phyloP scores from a whole-genome alignment of 495 filamentous ascomycete species.

The Friedmanniomyces simplex region DNA sequence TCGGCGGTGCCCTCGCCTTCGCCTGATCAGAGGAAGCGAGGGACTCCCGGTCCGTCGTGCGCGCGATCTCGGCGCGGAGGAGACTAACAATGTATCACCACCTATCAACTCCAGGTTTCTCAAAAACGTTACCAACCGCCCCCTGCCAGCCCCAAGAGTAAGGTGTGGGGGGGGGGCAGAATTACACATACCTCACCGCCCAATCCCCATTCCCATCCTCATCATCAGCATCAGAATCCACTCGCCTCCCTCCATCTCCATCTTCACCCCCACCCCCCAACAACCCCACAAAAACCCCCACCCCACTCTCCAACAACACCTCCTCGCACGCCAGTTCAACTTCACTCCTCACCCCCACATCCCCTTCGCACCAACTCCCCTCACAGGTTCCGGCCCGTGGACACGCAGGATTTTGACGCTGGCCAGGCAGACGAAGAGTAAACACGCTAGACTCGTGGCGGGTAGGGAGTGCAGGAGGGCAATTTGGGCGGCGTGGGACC shows the following conservation, averaged over 20 bases:
- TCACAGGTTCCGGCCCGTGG: constrained; percentile 3
- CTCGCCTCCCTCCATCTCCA: neutral
- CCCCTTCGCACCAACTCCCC: neutral
- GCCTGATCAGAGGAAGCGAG: neutral
- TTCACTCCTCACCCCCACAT: neutral
- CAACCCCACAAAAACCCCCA: constrained; percentile 1
- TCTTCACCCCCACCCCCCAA: neutral
- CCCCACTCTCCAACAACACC: constrained; percentile 3
- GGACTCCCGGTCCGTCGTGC: neutral
- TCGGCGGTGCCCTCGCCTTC: neutral
- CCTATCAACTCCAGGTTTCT: neutral
- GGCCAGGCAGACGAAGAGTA: constrained; percentile 3
- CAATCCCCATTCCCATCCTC: too few relatives aligned
- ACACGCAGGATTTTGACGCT: constrained; percentile 1
- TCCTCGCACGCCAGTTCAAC: constrained; percentile 12
- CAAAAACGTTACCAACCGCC: neutral
- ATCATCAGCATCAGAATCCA: too few relatives aligned
- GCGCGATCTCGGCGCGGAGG: neutral
- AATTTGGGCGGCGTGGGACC: neutral
- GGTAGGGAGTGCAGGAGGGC: constrained; percentile 1
- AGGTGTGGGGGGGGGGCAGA: too few relatives aligned
- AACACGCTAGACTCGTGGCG: constrained; percentile 2
- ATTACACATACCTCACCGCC: neutral
- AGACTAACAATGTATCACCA: neutral
- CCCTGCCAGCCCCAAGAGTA: too few relatives aligned